These are phyloP conservation scores for Ustilago lituana DNA, from an alignment of 1,284 basidiomycete species.

Conservation along the genomic window DNA sequence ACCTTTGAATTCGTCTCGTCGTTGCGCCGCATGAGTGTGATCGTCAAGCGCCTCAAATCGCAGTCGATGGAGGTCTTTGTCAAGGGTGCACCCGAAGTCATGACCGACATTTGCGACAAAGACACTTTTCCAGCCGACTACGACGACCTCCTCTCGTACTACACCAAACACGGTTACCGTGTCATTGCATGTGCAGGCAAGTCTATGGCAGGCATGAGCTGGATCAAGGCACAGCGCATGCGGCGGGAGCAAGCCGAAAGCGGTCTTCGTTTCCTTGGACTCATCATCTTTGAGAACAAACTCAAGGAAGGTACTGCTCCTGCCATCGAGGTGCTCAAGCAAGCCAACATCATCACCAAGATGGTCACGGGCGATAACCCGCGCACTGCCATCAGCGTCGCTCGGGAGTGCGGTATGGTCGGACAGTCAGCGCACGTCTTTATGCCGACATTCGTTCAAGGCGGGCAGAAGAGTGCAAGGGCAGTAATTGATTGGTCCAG, in stretches of 20 bases:
- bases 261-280: constrained; percentile 87
- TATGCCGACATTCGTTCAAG: constrained; percentile 81
- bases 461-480: constrained; percentile 72
- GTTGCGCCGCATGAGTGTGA: constrained; percentile 93
- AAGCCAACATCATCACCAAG: constrained; percentile 89
- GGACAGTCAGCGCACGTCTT: constrained; percentile 92
- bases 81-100: constrained; percentile 98
- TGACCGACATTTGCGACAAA: constrained; percentile 82
- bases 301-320: constrained; percentile 92
- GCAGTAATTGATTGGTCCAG: constrained; percentile 88
- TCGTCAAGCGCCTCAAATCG: constrained; percentile 94
- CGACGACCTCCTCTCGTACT: constrained; percentile 94
- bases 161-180: constrained; percentile 95
- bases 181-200: constrained; percentile 99
- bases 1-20: constrained; percentile 97
- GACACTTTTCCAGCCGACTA: constrained; percentile 82
- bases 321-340: constrained; percentile 86
- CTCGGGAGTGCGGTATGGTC: constrained; percentile 90
- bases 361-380: constrained; percentile 99
- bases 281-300: constrained; percentile 99
- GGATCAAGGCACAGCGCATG: constrained; percentile 97
- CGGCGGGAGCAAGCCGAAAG: constrained; percentile 95
- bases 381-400: constrained; percentile 94
- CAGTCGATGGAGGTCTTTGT: constrained; percentile 96
- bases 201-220: constrained; percentile 89